Conservation (phyloP, 805 yeast species). For the Brettanomyces anomalus region DNA sequence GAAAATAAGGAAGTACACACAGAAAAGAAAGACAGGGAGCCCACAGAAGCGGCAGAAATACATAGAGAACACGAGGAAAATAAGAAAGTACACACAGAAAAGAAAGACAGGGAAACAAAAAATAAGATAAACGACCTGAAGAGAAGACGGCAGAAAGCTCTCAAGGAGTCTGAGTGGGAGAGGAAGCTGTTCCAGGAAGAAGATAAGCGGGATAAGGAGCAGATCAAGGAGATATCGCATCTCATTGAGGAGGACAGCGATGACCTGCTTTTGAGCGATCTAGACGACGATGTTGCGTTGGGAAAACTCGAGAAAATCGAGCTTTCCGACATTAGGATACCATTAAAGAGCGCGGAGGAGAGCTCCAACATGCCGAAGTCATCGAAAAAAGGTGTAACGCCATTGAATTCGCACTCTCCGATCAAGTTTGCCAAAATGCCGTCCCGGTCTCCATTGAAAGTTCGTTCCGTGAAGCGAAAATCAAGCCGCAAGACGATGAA, state of each 20-base stretch:
- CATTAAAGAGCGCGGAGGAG: constrained; percentile 9
- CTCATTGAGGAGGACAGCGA: constrained; percentile 13
- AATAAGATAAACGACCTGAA: not conserved
- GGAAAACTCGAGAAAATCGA: constrained; percentile 24
- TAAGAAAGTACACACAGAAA: not conserved
- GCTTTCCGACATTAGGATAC: constrained; percentile 17
- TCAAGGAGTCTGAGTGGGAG: not conserved
- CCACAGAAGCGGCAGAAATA: not conserved
- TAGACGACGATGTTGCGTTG: constrained; percentile 18
- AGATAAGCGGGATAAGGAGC: constrained; percentile 8
- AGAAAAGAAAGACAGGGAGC: not conserved
- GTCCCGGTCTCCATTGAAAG: constrained; percentile 22
- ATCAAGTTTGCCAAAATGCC: constrained; percentile 26
- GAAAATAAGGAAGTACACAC: not conserved
- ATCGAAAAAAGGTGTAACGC: constrained; percentile 14
- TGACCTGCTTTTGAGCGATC: constrained; percentile 14
- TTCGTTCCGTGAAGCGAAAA: constrained; percentile 19
- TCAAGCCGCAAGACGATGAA: constrained; percentile 15
- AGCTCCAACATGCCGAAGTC: constrained; percentile 7
- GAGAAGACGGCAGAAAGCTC: not conserved
- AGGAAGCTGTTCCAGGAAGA: not conserved
- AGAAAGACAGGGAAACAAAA: not conserved
- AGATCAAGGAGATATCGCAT: constrained; percentile 13
- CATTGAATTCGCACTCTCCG: constrained; percentile 19
- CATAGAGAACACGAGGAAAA: not conserved